Evolutionary conservation across 2,329 filamentous ascomycete genomes (phyloP).

Genomic region (Trichoderma gracile): DNA sequence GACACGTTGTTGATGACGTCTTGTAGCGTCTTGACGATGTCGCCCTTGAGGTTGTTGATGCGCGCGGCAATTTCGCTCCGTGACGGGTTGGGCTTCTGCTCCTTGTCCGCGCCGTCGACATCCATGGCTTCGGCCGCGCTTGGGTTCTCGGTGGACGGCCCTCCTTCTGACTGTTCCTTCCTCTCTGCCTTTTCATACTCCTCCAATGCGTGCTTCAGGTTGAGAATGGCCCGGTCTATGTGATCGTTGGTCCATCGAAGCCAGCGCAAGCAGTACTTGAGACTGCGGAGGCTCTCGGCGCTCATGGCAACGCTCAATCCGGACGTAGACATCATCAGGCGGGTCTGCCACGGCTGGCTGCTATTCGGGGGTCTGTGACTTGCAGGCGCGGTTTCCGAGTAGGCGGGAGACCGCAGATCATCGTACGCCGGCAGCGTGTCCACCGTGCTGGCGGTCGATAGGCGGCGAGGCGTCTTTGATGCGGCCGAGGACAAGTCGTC

Average conservation of each 20-base stretch:
- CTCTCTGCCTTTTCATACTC: constrained; percentile 65
- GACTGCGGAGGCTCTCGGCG: constrained; percentile 77
- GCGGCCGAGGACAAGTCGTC: constrained; percentile 34
- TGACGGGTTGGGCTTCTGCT: constrained; percentile 34
- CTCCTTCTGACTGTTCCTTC: constrained; percentile 23
- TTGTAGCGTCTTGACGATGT: constrained; percentile 77
- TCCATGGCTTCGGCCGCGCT: constrained; percentile 12
- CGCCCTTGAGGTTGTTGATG: constrained; percentile 67
- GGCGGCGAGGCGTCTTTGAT: constrained; percentile 47
- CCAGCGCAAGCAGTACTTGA: constrained; percentile 82
- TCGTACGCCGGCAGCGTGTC: constrained; percentile 85
- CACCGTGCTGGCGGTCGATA: constrained; percentile 65
- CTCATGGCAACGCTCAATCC: constrained; percentile 90
- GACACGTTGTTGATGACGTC: constrained; percentile 82
- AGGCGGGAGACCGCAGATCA: constrained; percentile 71
- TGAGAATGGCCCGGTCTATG: constrained; percentile 72
- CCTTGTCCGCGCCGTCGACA: constrained; percentile 19
- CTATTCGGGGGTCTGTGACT: constrained; percentile 35
- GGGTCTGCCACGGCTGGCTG: constrained; percentile 68
- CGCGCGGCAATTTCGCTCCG: constrained; percentile 55
- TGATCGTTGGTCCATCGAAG: constrained; percentile 80
- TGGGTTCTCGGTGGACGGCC: not conserved
- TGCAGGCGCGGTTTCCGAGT: constrained; percentile 59
- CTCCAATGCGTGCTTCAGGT: constrained; percentile 73
- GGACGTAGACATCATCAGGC: constrained; percentile 86